phyloP scores from a whole-genome alignment of 495 filamentous ascomycete species.

The Friedmanniomyces simplex region DNA sequence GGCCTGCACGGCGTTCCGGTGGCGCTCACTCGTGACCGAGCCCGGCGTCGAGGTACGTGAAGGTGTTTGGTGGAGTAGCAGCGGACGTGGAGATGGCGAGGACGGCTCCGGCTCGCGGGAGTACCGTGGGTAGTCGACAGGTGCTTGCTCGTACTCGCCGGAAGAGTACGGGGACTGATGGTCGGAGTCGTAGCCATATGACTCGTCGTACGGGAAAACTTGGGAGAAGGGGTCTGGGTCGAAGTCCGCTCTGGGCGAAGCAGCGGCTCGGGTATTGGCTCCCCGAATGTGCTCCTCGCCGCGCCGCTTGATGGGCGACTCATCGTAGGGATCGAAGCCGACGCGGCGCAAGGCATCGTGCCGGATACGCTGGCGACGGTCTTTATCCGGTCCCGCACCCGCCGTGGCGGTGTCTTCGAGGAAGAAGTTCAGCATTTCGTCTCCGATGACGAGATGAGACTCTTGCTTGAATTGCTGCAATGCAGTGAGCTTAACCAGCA shows the following conservation, averaged over 20 bases:
- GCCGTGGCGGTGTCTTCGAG: conserved; percentile 69
- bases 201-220: neutral
- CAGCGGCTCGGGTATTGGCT: conserved; percentile 1
- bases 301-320: conserved; percentile 56
- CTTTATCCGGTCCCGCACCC: conserved; percentile 59
- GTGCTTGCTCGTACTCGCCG: neutral
- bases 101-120: neutral
- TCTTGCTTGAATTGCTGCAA: conserved; percentile 96
- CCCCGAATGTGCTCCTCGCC: conserved; percentile 41
- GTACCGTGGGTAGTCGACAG: neutral
- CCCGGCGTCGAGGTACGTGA: conserved; percentile 6
- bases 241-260: conserved; percentile 3
- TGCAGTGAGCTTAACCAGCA: conserved; percentile 79
- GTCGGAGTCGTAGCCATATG: conserved; percentile 4
- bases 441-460: conserved; percentile 85
- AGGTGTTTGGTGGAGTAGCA: conserved; percentile 5
- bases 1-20: conserved; percentile 2
- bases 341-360: conserved; percentile 63
- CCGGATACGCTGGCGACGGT: conserved; percentile 59
- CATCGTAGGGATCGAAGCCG: conserved; percentile 84
- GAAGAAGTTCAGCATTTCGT: conserved; percentile 92
- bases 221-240: neutral
- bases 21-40: neutral
- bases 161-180: neutral
- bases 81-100: conserved; percentile 2